Base-by-base conservation (phyloP, 495 filamentous ascomycete genomes). In the Tricharina praecox region DNA sequence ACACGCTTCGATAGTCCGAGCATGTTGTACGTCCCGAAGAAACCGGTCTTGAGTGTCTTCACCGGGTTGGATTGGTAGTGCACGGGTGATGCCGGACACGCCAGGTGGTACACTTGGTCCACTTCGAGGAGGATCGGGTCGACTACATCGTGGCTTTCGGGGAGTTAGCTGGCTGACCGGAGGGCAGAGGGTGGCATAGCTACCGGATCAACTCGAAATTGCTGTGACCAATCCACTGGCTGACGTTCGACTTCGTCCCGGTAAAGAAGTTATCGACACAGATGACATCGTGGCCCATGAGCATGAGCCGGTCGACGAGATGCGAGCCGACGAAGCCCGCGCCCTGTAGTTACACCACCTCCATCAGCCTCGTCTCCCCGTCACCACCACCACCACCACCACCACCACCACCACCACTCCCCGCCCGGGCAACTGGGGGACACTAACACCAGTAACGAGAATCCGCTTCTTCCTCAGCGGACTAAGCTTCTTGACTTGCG, bases 11-110 rank as follows among this genome's bases (percentile, higher is more conserved):
- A 57, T 32, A 62, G 54, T 34, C 58, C 59, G 25, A 62, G 59
- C 58, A 62, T 61, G 10, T 62, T 62, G 43, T 58, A 51, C 43
- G 59, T 62, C 13, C 59, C 59, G 16, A 61, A 49, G 40, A 61
- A 62, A 24, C 54, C 33, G 16, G 59, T 62, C 40, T 61, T 55
- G 33, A 62, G 45, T 32, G 58, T 62, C 37, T 58, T 58, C 13
- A 62, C 52, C 13, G 59, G 42, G 48, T 61, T 61, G 7, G 49
- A 54, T 19, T 57, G 57, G 44, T 60, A 63, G 43, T 60, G 57
- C 4, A 52, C 43, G 8, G 53, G 60, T 28, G 60, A 61, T 16
- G 60, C 60, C 16, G 60, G 56, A 36, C 60, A 60, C 23, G 60
- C 54, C 30, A 63, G 43, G 50, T 63, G 59, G 30, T 61, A 62